A percentile compares a stretch with the other conserved stretches of the same genome.
Conservation (phyloP, 2,329 filamentous ascomycete species). For the Fusarium cyanostomum region DNA sequence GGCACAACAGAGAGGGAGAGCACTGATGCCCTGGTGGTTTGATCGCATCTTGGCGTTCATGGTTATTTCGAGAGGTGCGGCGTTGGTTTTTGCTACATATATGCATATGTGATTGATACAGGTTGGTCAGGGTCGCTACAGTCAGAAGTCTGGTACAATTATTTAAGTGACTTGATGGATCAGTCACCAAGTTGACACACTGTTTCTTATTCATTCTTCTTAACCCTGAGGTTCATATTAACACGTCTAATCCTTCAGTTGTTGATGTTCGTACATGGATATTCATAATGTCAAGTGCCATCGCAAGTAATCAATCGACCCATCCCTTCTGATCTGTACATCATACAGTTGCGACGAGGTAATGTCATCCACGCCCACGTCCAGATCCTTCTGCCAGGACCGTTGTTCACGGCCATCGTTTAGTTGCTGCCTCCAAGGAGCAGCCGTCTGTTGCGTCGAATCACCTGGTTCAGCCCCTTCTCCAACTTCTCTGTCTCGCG, state of each 20-base stretch:
- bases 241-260: neutral
- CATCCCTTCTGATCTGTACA: neutral
- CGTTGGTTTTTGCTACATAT: neutral
- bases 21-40: slow-evolving; percentile 4
- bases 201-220: slow-evolving; percentile 1
- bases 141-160: too few species aligned
- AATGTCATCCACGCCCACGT: neutral
- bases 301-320: neutral
- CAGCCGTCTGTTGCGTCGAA: slow-evolving; percentile 68
- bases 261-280: slow-evolving; percentile 17
- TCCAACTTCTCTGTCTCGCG: slow-evolving; percentile 71
- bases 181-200: neutral
- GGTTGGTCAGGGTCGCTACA: too few species aligned
- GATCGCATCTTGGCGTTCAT: neutral
- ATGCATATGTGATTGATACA: neutral
- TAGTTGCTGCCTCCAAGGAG: slow-evolving; percentile 52
- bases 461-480: slow-evolving; percentile 67
- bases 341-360: slow-evolving; percentile 8
- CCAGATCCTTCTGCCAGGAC: too few species aligned
- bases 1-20: neutral
- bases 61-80: neutral
- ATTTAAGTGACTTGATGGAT: too few species aligned
- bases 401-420: neutral
- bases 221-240: neutral
- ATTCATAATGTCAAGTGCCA: neutral